Base-by-base conservation (phyloP, 208 protist genomes). In the Entamoeba dispar region DNA sequence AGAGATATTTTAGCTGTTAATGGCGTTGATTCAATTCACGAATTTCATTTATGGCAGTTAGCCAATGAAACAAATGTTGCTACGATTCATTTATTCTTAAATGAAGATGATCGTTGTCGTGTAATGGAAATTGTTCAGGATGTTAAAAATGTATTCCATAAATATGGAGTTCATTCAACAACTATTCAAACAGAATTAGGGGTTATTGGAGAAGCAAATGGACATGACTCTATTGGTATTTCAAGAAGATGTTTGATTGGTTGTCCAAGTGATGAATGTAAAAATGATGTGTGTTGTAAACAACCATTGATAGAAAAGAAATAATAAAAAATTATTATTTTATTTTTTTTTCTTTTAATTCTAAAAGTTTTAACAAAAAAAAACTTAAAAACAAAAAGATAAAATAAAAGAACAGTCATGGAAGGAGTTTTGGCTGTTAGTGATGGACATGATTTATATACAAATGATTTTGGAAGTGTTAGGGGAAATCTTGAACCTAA, bases 41-140 rank as follows among this genome's bases (percentile, higher is more conserved):
- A 96, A n/a, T 86, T 96, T 5, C 96, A 96, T 52, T 93, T 96
- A n/a, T 96, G 96, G 96, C 94, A 96, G 92, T 92, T 97, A 3
- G 93, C 95, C 31, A 93, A 94, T 31, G 92, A 93, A 22, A 95
- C 91, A 15, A 77, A 94, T 2, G 94, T 97, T 50, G 91, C 91
- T n/a, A 93, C 94, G 22, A 92, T 96, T 0, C 96, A 97, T 49
- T 93, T 97, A 17, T 69, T 92, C 10, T 51, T 94, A 5, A 69
- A 52, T 47, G 61, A 95, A 47, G 91, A 73, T 10, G 38, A 49
- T 19, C 31, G 93, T 5, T 96, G 93, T 43, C 92, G 91, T 27
- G 14, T 5, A 2, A 43, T 95, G 43, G 93, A 92, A 3, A 49
- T 31, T 0, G 50, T 94, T 49, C 61, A 86, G 34, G 61, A 86